Evolutionary conservation across 352 stramenopile species (phyloP), one percentile per base, ranked within the genome.

Genomic region (Phytophthora hibernalis): DNA sequence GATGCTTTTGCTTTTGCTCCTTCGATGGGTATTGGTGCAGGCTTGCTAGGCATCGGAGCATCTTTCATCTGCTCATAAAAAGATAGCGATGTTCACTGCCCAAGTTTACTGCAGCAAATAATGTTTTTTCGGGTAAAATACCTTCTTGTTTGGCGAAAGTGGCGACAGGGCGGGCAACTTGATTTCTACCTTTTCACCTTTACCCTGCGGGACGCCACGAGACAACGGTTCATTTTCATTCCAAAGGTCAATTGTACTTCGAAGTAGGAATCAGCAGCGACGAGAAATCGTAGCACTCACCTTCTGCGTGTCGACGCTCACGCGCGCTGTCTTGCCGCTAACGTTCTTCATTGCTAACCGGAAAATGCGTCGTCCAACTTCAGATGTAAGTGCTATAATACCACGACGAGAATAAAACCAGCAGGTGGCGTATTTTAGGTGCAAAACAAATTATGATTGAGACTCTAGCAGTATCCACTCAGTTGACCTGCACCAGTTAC

Each of bases 151-250:
- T 40, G 67, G 67, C 21, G 60, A 74, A 16, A 44, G 31, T n/a
- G 70, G 16, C 20, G 68, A 54, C 21, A 90, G 55, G 8, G 54
- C 65, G 3, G 82, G 82, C 21, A 90, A 37, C 43, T 86, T 88
- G 38, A 88, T 65, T 8, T 59, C 47, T 22, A 84, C 70, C 67
- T 83, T 89, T 15, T 30, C 54, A 35, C 21, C 37, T 54, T 73
- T 77, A 20, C 18, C 37, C 62, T 77, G 33, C 13, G 21, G 2
- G 13, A 31, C 13, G 37, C 4, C 20, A 5, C 49, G 16, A 10
- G 13, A 43, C n/a, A 47, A 15, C 12, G 9, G 7, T 15, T 47
- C 9, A 26, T 48, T 8, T 20, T 3, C 7, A 40, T n/a, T 11
- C 33, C n/a, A n/a, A 40, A 40, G 33, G 33, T 8, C 33, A 44